A percentile compares a stretch with the other conserved stretches of the same genome.
Evolutionary conservation across 2,329 filamentous ascomycete species (phyloP).

Genomic region (Plectosphaerella sp.): DNA sequence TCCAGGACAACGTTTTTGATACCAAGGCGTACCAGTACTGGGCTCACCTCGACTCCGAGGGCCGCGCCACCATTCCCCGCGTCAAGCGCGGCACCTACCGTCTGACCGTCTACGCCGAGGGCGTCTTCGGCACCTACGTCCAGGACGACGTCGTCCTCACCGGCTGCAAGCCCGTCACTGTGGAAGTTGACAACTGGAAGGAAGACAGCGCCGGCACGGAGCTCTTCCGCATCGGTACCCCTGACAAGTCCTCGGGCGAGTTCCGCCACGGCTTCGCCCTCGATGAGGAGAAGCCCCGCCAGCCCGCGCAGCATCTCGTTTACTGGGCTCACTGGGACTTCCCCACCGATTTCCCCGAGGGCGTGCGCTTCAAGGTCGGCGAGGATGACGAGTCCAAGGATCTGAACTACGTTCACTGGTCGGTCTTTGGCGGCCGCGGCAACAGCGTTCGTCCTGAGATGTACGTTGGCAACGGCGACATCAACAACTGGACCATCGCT

Average conservation of each 20-base stretch:
- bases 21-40: constrained; percentile 52
- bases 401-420: constrained; percentile 60
- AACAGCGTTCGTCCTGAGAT: constrained; percentile 35
- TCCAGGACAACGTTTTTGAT: constrained; percentile 52
- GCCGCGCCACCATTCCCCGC: constrained; percentile 41
- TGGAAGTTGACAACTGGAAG: constrained; percentile 39
- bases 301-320: constrained; percentile 48
- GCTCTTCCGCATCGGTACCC: constrained; percentile 58
- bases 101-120: constrained; percentile 58
- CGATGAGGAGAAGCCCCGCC: constrained; percentile 38
- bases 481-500: constrained; percentile 52
- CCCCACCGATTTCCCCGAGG: constrained; percentile 48
- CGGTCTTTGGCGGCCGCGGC: constrained; percentile 49
- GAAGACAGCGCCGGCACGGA: constrained; percentile 54
- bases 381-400: constrained; percentile 37
- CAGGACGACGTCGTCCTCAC: constrained; percentile 42
- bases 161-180: constrained; percentile 30
- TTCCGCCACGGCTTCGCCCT: constrained; percentile 48
- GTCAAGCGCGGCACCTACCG: constrained; percentile 56
- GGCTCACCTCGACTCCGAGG: constrained; percentile 38
- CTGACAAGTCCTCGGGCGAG: constrained; percentile 55
- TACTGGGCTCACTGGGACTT: constrained; percentile 58
- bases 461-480: constrained; percentile 33
- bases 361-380: constrained; percentile 50
- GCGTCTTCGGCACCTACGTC: constrained; percentile 55